phyloP scores from a whole-genome alignment of 176 grass and related monocot genomes.

The Oryza nivara region DNA sequence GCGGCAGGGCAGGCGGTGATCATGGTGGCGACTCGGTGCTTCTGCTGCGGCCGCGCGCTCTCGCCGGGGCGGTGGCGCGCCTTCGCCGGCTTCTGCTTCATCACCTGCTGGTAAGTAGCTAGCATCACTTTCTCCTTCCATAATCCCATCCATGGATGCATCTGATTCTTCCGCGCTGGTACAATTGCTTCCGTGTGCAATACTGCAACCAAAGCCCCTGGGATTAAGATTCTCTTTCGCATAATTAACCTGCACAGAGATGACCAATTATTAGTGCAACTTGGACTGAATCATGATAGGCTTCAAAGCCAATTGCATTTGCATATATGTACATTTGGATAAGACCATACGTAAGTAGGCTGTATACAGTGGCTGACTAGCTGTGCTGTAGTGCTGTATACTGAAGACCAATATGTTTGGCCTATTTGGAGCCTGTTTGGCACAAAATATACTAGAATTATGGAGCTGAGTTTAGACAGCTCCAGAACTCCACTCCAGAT shows the following conservation, averaged over 20 bases:
- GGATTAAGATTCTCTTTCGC: background rate
- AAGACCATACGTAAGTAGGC: background rate
- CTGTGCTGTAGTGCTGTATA: no score
- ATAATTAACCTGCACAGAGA: background rate
- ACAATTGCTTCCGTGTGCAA: background rate
- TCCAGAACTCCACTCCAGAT: no score
- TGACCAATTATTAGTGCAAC: background rate
- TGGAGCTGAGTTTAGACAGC: no score
- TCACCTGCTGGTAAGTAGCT: slow-evolving; percentile 68
- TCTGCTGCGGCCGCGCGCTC: slow-evolving; percentile 83
- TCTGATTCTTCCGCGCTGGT: no score
- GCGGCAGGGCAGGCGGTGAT: slow-evolving; percentile 53
- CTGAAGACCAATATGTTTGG: no score
- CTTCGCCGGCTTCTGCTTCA: slow-evolving; percentile 62
- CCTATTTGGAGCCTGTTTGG: no score
- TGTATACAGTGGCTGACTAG: no score
- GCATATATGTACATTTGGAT: background rate
- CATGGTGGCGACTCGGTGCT: slow-evolving; percentile 67
- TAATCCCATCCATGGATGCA: no score
- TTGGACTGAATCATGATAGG: background rate
- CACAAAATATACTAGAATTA: no score
- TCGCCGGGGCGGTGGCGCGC: slow-evolving; percentile 59
- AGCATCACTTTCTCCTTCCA: background rate
- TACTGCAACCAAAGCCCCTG: background rate
- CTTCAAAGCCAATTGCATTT: background rate